Evolutionary conservation across 1,284 basidiomycete genomes (phyloP), one percentile per base, ranked within the genome.

Genomic region (Cutaneotrichosporon mucoides): DNA sequence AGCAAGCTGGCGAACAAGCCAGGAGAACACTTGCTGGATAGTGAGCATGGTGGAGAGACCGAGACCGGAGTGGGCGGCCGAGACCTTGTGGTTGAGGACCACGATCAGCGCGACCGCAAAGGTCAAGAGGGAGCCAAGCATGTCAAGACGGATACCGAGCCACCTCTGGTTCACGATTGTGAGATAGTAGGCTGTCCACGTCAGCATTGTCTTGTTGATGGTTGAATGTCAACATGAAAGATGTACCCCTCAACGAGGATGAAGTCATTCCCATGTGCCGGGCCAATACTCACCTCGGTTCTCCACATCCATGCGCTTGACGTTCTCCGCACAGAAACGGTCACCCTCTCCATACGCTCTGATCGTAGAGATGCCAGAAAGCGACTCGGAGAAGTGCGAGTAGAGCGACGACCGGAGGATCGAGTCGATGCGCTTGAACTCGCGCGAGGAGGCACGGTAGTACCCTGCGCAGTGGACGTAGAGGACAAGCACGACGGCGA

Each of bases 131-230:
- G 85, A 83, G 41, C 92, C 92, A 47, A 95, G 82, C 64, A 89
- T 85, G 76, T 95, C 92, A 43, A 96, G 82, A 24, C 92, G 87
- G 45, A 94, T 85, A 62, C 89, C 90, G 24, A 95, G 86, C 90
- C 91, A 94, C 57, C 90, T 84, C 84, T 89, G 78, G 56, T 76
- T 55, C 24, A 59, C 42, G 2, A 55, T 83, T 0, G 89, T 92
- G 62, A 95, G 76, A 84, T 87, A 92, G 74, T 94, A 95, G 2
- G 92, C 91, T 6, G 24, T 45, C 9, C 33, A 24, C 5, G 24
- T 45, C 9, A 45, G 44, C 44, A 8, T 33, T 11, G 44, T 33
- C 16, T 11, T 16, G 24, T 6, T 16, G 12, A 33, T 33, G 24
- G 24, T 24, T 24, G 24, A 24, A 24, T 24, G 24, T 24, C 24